A percentile compares a stretch with the other conserved stretches of the same genome.
Conservation (phyloP, 23 red algal species). For the Gracilariopsis chorda region DNA sequence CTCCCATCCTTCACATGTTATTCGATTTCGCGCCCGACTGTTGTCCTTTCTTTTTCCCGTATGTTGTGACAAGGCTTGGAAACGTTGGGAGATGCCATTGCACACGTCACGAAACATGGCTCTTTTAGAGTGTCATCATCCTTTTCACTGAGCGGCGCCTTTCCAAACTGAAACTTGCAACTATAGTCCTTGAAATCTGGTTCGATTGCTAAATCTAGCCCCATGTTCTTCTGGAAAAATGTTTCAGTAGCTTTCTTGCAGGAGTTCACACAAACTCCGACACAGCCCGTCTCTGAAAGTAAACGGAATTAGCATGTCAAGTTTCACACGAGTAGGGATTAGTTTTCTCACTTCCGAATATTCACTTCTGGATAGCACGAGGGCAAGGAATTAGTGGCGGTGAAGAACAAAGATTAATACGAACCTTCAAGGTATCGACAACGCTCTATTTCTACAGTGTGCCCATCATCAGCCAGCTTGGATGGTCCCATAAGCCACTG, state of each 20-base stretch:
- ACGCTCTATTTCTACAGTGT: slow-evolving; percentile 49
- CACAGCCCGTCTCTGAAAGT: slow-evolving; percentile 37
- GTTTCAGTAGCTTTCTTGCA: slow-evolving; percentile 59
- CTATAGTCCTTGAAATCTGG: slow-evolving; percentile 53
- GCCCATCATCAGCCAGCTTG: slow-evolving; percentile 16
- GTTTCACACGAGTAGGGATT: not conserved
- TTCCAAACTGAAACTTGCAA: slow-evolving; percentile 67
- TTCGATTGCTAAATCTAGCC: slow-evolving; percentile 37
- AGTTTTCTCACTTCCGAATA: too few relatives aligned
- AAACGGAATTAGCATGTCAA: too few relatives aligned
- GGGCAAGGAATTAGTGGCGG: not conserved
- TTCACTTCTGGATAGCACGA: not conserved
- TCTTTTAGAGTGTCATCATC: slow-evolving; percentile 17
- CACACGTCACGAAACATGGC: slow-evolving; percentile 30
- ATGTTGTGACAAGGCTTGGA: not conserved
- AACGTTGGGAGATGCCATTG: not conserved
- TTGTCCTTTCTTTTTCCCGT: too few relatives aligned
- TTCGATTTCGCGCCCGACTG: not conserved
- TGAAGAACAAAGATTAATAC: not conserved
- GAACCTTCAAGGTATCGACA: slow-evolving; percentile 62
- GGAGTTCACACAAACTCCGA: slow-evolving; percentile 48
- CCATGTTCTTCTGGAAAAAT: slow-evolving; percentile 49
- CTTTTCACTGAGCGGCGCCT: not conserved
- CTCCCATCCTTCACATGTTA: not conserved
- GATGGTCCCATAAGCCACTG: slow-evolving; percentile 67